phyloP scores from a whole-genome alignment of 495 filamentous ascomycete species.

The Penicillium simplicissimum region DNA sequence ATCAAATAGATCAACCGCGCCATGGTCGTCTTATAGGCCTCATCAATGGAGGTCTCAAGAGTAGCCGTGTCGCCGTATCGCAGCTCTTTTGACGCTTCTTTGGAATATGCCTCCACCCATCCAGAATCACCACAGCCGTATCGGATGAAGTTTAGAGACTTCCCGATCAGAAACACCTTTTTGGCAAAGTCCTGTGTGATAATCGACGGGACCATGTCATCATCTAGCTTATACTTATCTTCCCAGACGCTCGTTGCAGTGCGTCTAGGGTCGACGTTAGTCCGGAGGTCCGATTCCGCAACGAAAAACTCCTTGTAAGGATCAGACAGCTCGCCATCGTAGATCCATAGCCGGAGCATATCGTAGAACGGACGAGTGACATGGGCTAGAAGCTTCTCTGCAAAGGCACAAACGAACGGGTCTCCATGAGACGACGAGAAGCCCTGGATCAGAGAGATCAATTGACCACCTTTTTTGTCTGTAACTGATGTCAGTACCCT shows the following conservation, averaged over 20 bases:
- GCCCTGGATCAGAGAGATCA: conserved; percentile 91
- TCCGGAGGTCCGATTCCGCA: conserved; percentile 62
- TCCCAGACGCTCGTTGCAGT: conserved; percentile 94
- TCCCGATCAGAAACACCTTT: conserved; percentile 95
- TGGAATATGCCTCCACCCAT: conserved; percentile 98
- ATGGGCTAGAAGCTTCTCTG: conserved; percentile 85
- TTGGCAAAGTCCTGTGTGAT: conserved; percentile 89
- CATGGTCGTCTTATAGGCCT: conserved; percentile 98
- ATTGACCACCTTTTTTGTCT: conserved; percentile 85
- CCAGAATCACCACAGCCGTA: conserved; percentile 89
- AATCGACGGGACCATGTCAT: conserved; percentile 87
- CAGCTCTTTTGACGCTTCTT: conserved; percentile 87
- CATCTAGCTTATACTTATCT: conserved; percentile 88
- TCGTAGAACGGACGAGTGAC: conserved; percentile 97
- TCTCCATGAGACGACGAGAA: conserved; percentile 95
- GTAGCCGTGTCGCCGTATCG: conserved; percentile 92
- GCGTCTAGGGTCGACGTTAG: conserved; percentile 54
- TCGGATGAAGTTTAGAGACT: conserved; percentile 97
- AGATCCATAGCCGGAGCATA: conserved; percentile 96
- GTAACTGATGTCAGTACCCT: conserved; percentile 23
- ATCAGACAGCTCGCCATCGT: conserved; percentile 95
- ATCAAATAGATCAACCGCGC: conserved; percentile 91
- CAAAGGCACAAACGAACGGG: conserved; percentile 89
- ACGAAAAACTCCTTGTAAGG: conserved; percentile 97
- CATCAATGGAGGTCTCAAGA: conserved; percentile 88